phyloP scores from a whole-genome alignment of 129 eudicot genomes.

The Kitagawia praeruptora region DNA sequence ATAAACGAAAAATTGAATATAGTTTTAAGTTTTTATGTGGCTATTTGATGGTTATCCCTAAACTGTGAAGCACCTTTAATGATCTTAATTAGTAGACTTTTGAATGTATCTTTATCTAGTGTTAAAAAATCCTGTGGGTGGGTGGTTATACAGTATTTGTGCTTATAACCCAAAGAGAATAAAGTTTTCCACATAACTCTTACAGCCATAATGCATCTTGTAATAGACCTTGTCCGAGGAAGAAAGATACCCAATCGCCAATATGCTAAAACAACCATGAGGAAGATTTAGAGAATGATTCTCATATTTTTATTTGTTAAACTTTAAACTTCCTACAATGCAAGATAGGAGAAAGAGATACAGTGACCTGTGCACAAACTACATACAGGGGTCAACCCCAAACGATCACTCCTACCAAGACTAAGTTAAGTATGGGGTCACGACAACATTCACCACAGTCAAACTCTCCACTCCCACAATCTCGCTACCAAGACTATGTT shows the following conservation, averaged over 20 bases:
- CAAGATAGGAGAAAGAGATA: background rate
- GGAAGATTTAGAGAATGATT: background rate
- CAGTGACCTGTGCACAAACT: background rate
- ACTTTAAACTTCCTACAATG: background rate
- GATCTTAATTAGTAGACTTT: background rate
- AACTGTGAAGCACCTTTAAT: background rate
- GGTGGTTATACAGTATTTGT: background rate
- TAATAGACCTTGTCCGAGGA: background rate
- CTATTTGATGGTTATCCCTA: background rate
- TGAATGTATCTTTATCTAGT: background rate
- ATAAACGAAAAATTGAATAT: background rate
- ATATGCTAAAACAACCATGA: background rate
- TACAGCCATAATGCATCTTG: background rate
- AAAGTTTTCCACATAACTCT: background rate
- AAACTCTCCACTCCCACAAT: background rate
- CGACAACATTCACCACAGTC: background rate
- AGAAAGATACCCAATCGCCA: background rate
- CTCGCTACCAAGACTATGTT: background rate
- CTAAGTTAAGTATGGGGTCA: too few species aligned
- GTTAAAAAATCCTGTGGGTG: background rate
- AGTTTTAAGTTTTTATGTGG: background rate
- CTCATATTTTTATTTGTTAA: background rate
- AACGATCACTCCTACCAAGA: background rate
- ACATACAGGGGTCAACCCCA: slow-evolving; percentile 31
- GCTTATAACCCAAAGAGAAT: background rate